Evolutionary conservation across 2,329 filamentous ascomycete genomes (phyloP).

Genomic region (Trichoderma guizhouense): DNA sequence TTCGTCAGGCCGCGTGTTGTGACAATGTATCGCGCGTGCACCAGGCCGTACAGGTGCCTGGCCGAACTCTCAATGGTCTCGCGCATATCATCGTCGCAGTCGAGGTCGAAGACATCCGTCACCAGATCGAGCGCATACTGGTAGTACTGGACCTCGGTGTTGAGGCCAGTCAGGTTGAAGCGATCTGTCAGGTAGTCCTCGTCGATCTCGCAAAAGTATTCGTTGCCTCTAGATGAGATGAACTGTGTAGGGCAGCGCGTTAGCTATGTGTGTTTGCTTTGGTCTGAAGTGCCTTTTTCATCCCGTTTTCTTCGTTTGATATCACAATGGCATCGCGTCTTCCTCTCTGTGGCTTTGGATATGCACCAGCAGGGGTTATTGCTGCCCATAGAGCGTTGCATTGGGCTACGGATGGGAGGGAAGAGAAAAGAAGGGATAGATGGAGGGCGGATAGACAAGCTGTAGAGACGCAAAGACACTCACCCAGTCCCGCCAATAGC

Average conservation of each 20-base stretch:
- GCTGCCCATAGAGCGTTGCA: background rate
- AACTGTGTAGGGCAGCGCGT: conserved; percentile 59
- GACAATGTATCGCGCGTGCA: conserved; percentile 95
- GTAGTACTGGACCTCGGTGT: conserved; percentile 97
- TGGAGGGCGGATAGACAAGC: background rate
- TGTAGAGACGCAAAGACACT: conserved; percentile 33
- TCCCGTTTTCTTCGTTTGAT: background rate
- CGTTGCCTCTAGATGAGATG: conserved; percentile 94
- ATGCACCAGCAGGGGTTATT: background rate
- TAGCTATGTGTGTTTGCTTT: background rate
- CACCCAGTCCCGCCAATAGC: conserved; percentile 99
- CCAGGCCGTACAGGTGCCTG: conserved; percentile 89
- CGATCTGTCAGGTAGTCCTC: conserved; percentile 97
- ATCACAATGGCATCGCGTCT: background rate
- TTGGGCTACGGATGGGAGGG: background rate
- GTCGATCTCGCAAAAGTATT: conserved; percentile 99
- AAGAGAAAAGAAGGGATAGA: background rate
- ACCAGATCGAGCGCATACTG: conserved; percentile 97
- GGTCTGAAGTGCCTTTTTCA: background rate
- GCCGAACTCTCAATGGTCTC: conserved; percentile 98
- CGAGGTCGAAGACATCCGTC: conserved; percentile 96
- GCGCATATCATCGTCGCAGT: conserved; percentile 97
- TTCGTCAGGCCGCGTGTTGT: conserved; percentile 91
- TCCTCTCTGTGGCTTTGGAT: background rate
- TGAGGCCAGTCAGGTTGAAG: conserved; percentile 95